Percentiles rank a stretch among this genome's conserved stretches.
Evolutionary conservation across 352 stramenopile species (phyloP).

Genomic region (Globisporangium alternatum): DNA sequence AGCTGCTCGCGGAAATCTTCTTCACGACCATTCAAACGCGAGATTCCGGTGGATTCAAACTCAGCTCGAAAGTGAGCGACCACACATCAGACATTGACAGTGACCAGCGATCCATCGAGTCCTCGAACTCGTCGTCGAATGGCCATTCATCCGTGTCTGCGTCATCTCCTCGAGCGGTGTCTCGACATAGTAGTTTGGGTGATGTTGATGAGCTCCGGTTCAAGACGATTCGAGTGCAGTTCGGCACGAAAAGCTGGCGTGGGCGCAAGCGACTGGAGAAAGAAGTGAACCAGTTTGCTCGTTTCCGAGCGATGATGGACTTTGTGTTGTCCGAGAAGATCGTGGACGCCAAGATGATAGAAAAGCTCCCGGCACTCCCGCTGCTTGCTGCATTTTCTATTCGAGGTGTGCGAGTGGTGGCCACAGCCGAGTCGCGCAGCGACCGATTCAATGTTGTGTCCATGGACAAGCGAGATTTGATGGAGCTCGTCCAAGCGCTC

Average conservation of each 20-base stretch:
- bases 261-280: conserved; percentile 64
- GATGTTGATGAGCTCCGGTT: conserved; percentile 61
- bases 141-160: background rate
- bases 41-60: conserved; percentile 15
- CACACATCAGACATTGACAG: conserved; percentile 22
- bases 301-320: conserved; percentile 56
- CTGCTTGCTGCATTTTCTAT: conserved; percentile 60
- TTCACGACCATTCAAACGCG: conserved; percentile 47
- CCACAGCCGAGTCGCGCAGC: conserved; percentile 40
- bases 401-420: conserved; percentile 49
- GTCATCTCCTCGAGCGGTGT: background rate
- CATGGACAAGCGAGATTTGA: conserved; percentile 50
- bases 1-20: conserved; percentile 65
- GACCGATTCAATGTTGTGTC: conserved; percentile 36
- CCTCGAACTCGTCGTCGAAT: conserved; percentile 27
- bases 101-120: conserved; percentile 24
- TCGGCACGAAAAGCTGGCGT: conserved; percentile 62
- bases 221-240: conserved; percentile 58
- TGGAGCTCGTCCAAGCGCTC: conserved; percentile 39
- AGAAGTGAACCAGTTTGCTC: conserved; percentile 41
- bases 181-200: conserved; percentile 13
- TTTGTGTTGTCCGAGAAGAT: conserved; percentile 38
- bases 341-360: conserved; percentile 31
- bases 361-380: conserved; percentile 48
- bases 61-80: conserved; percentile 19